A percentile compares a stretch with the other conserved stretches of the same genome.
Conservation (phyloP, 129 eudicot species). For the Chrysanthemum lavandulifolium region DNA sequence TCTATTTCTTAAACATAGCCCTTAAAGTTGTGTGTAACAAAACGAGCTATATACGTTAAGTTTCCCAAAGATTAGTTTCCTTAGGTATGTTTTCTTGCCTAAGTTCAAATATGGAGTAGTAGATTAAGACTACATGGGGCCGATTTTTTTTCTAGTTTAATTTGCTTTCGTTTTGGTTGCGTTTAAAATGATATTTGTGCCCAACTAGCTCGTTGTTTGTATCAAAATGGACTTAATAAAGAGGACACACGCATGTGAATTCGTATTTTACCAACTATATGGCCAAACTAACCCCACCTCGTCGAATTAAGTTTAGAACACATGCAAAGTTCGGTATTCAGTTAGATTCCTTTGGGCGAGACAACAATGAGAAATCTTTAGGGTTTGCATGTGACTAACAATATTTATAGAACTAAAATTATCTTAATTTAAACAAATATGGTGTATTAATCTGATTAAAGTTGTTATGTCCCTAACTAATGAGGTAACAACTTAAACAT, state of each 20-base stretch:
- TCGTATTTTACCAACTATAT: slow-evolving; percentile 6
- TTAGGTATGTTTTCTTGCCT: too few relatives aligned
- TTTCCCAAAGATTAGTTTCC: too few relatives aligned
- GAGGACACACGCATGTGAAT: slow-evolving; percentile 6
- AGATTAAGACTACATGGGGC: too few relatives aligned
- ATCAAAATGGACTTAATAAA: slow-evolving; percentile 3
- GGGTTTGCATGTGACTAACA: background rate
- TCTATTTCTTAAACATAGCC: background rate
- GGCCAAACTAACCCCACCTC: background rate
- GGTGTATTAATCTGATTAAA: too few relatives aligned
- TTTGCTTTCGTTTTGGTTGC: too few relatives aligned
- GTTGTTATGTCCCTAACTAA: background rate
- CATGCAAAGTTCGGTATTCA: slow-evolving; percentile 14
- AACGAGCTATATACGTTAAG: too few relatives aligned
- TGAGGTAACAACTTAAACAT: background rate
- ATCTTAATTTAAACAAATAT: too few relatives aligned
- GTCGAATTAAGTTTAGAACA: background rate
- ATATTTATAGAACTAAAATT: too few relatives aligned
- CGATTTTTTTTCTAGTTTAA: too few relatives aligned
- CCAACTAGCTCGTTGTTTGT: background rate
- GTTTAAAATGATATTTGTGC: background rate
- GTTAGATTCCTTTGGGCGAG: background rate
- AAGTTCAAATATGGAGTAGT: too few relatives aligned
- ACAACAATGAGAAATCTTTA: background rate
- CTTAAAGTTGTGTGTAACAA: background rate